Conservation (phyloP, 1,139 yeast species). For the Candida tropicalis region DNA sequence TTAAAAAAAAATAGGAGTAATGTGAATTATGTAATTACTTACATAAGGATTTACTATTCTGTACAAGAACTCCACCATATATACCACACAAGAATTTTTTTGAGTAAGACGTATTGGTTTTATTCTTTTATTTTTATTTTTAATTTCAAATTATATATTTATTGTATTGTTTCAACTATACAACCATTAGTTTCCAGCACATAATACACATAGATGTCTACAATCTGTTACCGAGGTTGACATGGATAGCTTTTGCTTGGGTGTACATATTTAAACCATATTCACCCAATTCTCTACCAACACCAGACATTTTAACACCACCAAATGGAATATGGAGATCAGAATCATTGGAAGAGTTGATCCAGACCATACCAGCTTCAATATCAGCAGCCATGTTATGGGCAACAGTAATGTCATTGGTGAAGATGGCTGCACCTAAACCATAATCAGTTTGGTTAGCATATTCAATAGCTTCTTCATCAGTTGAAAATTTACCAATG, state of each 20-base stretch:
- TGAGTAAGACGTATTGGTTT: too few relatives aligned
- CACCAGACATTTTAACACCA: conserved; percentile 74
- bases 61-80: too few relatives aligned
- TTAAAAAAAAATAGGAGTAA: conserved; percentile 2
- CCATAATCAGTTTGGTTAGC: conserved; percentile 60
- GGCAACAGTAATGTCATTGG: conserved; percentile 52
- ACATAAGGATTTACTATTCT: too few relatives aligned
- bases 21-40: not conserved
- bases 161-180: too few relatives aligned
- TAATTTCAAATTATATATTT: conserved; percentile 2
- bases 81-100: too few relatives aligned
- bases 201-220: too few relatives aligned
- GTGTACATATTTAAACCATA: conserved; percentile 78
- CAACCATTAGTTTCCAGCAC: too few relatives aligned
- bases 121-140: not conserved
- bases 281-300: conserved; percentile 87
- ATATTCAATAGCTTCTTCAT: conserved; percentile 52
- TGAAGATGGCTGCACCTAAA: conserved; percentile 78
- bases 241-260: conserved; percentile 78
- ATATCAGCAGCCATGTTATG: conserved; percentile 47
- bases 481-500: conserved; percentile 52
- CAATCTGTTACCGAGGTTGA: conserved; percentile 51
- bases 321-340: conserved; percentile 83
- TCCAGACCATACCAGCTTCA: conserved; percentile 61
- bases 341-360: conserved; percentile 73